Base-by-base conservation (phyloP, 208 protist species). In the Acanthamoeba healyi region DNA sequence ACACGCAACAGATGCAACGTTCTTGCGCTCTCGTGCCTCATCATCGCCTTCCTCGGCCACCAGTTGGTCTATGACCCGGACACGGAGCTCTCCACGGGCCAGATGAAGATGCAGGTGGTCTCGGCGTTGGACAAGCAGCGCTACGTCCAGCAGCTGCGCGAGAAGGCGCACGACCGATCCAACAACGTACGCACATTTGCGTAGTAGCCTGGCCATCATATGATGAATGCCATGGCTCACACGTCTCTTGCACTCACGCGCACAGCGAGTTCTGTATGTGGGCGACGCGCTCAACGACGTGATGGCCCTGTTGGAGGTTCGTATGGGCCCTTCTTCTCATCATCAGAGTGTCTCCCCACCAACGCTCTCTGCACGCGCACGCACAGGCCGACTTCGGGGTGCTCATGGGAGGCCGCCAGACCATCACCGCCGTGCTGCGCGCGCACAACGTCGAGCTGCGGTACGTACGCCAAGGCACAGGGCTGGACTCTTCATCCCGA, bases 121-220 rank as follows among this genome's bases (percentile, higher is more conserved):
- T 77, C 67, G 1, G 67, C 67, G 19, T 36, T 77, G 26, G 67
- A 77, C 67, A 77, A 77, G 36, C 34, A 46, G 36, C 67, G 67
- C 4, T 77, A 77, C 36, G 24, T 77, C 12, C 10, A 19, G 19
- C 15, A n/a, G 19, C 36, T 77, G 36, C 67, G 67, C 36, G 34
- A 77, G 34, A 15, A 22, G 29, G 17, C 19, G 12, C 67, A 38
- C 19, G 14, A 46, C 29, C 29, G 67, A n/a, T 9, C 34, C 67
- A 77, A 77, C 36, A 77, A 77, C 67, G 67, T 77, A 77, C 67
- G 10, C 24, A n/a, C n/a, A n/a, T n/a, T n/a, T n/a, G n/a, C n/a
- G n/a, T n/a, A n/a, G n/a, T n/a, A n/a, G n/a, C n/a, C n/a, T n/a
- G n/a, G n/a, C n/a, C n/a, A n/a, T n/a, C n/a, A n/a, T n/a, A n/a